Evolutionary conservation across 1,284 basidiomycete species (phyloP), one percentile per base, ranked within the genome.

Genomic region (Pyrrhoderma lamaoense): DNA sequence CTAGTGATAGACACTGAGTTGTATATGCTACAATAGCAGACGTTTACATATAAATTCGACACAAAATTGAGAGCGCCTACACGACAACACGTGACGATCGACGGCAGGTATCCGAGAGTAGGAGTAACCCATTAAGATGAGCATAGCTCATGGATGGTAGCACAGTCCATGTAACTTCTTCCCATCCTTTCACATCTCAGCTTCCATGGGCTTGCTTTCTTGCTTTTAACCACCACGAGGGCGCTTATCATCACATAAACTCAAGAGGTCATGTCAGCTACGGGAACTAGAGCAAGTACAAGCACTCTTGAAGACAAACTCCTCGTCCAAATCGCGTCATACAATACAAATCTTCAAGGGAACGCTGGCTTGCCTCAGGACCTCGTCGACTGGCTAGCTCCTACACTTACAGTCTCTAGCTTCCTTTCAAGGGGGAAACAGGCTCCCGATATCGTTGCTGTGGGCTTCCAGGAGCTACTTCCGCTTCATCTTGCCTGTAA

Each of bases 381-480:
- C 60, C 73, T 90, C 39, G 86, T 90, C 5, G 88, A 89, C 70
- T 90, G 87, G 87, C 74, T 90, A 34, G 72, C 79, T 9, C 88
- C 87, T 34, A 87, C 87, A 0, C 67, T 90, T 8, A 81, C 82
- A 55, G 84, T 88, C 3, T 86, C 87, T 21, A 73, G 67, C 34
- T 87, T 88, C 61, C 77, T 87, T 36, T 74, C 81, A 36, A 73
- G 70, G 47, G 72, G 74, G 49, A 72, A 70, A 19, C 71, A 76
- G 47, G 78, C 82, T 2, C 82, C 88, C 27, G 92, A 93, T 64
- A 82, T 94, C 34, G 80, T 93, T 49, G 91, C 85, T 0, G 84
- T 94, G 43, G 91, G 91, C 9, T 93, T 94, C 59, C 91, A 94
- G 62, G 91, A 94, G 64, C 75, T 93, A 39, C 72, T 93, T 8